These are phyloP conservation scores for Floccularia luteovirens DNA, from an alignment of 768 basidiomycete species.

Conservation along the genomic window DNA sequence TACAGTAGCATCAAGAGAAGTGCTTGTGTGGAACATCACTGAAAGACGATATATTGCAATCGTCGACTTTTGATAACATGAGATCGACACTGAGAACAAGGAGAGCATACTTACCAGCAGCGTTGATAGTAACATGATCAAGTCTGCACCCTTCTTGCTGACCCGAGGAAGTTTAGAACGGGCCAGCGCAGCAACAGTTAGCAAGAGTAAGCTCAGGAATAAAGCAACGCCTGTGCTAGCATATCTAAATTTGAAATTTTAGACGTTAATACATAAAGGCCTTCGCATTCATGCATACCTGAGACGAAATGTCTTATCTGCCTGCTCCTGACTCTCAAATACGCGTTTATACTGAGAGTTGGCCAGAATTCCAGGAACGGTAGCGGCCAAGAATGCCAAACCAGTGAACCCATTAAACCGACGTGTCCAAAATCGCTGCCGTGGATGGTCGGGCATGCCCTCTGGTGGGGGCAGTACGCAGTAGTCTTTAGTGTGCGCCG, in stretches of 20 bases:
- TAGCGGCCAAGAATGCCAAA: constrained; percentile 1
- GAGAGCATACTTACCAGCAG: constrained; percentile 11
- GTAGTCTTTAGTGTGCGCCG: constrained; percentile 4
- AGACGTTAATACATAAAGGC: background rate
- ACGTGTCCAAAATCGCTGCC: background rate
- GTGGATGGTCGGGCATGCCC: background rate
- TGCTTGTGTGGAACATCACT: constrained; percentile 20
- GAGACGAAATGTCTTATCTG: constrained; percentile 13
- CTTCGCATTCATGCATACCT: too few species aligned
- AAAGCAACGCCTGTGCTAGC: constrained; percentile 11
- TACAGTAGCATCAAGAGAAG: constrained; percentile 15
- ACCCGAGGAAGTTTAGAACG: constrained; percentile 13
- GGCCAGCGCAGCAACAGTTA: constrained; percentile 5
- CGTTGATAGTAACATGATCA: constrained; percentile 10
- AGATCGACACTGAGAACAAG: too few species aligned
- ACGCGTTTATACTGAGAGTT: constrained; percentile 4
- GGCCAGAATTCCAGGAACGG: constrained; percentile 4
- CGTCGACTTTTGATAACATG: background rate
- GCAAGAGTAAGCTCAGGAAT: constrained; percentile 5
- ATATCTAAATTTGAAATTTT: constrained; percentile 9
- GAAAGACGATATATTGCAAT: constrained; percentile 19
- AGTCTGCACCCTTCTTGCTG: constrained; percentile 6
- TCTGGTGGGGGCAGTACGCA: constrained; percentile 10
- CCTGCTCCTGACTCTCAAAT: constrained; percentile 10
- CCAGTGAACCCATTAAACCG: background rate